phyloP scores from a whole-genome alignment of 352 stramenopile genomes.

The Globisporangium lucens region DNA sequence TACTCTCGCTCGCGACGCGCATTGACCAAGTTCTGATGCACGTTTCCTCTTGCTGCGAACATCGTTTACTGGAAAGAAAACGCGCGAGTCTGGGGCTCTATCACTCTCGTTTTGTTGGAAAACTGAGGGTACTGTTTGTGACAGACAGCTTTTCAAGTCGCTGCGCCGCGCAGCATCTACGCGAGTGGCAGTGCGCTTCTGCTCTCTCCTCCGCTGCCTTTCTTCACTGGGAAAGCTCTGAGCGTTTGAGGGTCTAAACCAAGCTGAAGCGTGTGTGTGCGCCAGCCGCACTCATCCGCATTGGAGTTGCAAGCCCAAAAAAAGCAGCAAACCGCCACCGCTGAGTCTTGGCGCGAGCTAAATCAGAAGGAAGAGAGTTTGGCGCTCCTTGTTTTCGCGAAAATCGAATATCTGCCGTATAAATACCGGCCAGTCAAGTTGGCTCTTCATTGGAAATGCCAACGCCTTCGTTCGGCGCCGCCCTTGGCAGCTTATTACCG shows the following conservation, averaged over 20 bases:
- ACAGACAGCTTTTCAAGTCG: background rate
- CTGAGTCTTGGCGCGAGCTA: background rate
- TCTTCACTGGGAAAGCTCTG: background rate
- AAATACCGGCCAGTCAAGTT: conserved; percentile 6
- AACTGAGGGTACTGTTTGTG: background rate
- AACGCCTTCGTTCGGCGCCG: conserved; percentile 1
- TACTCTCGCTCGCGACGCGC: conserved; percentile 16
- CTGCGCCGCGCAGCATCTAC: conserved; percentile 4
- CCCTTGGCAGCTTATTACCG: background rate
- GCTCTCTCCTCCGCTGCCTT: background rate
- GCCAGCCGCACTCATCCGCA: background rate
- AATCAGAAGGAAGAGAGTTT: background rate
- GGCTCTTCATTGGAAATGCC: background rate
- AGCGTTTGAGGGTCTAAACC: background rate
- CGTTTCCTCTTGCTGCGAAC: conserved; percentile 24
- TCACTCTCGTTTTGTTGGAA: background rate
- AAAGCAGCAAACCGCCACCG: background rate
- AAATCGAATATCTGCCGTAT: background rate
- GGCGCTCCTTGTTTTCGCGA: background rate
- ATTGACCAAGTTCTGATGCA: conserved; percentile 24
- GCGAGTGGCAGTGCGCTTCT: background rate
- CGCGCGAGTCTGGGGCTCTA: background rate
- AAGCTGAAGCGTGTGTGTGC: background rate
- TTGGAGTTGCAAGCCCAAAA: background rate
- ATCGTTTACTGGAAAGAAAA: conserved; percentile 11